Conservation (phyloP, 768 basidiomycete genomes). For the Lentinula raphanica region DNA sequence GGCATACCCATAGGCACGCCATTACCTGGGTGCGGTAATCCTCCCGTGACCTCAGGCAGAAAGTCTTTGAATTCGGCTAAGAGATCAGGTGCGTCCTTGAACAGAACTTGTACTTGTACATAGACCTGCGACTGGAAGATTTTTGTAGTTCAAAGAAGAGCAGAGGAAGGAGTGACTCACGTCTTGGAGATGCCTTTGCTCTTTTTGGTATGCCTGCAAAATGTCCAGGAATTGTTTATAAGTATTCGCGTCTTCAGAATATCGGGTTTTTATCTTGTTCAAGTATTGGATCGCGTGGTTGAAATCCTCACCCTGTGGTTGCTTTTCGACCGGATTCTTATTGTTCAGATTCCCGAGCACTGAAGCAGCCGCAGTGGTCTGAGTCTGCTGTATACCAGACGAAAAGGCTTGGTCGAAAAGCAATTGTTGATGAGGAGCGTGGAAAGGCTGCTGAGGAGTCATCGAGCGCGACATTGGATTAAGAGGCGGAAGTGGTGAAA, state of each 20-base stretch:
- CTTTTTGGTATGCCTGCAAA: slow-evolving; percentile 82
- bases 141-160: slow-evolving; percentile 9
- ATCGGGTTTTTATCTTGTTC: slow-evolving; percentile 96
- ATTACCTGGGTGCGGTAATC: slow-evolving; percentile 34
- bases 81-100: slow-evolving; percentile 77
- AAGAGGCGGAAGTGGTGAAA: slow-evolving; percentile 23
- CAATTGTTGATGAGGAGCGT: slow-evolving; percentile 26
- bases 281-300: slow-evolving; percentile 95
- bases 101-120: slow-evolving; percentile 72
- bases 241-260: slow-evolving; percentile 82
- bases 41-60: slow-evolving; percentile 55
- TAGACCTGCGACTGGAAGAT: slow-evolving; percentile 62
- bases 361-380: slow-evolving; percentile 58
- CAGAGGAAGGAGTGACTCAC: slow-evolving; percentile 37
- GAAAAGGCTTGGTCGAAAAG: slow-evolving; percentile 38
- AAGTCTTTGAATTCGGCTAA: slow-evolving; percentile 80
- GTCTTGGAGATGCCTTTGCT: slow-evolving; percentile 67
- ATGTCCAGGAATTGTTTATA: slow-evolving; percentile 90
- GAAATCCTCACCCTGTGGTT: slow-evolving; percentile 61
- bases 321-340: slow-evolving; percentile 44
- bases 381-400: slow-evolving; percentile 39
- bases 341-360: slow-evolving; percentile 57
- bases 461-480: slow-evolving; percentile 47
- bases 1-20: slow-evolving; percentile 40
- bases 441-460: slow-evolving; percentile 43